phyloP scores from a whole-genome alignment of 305 asterid species.

The Fraxinus angustifolia region DNA sequence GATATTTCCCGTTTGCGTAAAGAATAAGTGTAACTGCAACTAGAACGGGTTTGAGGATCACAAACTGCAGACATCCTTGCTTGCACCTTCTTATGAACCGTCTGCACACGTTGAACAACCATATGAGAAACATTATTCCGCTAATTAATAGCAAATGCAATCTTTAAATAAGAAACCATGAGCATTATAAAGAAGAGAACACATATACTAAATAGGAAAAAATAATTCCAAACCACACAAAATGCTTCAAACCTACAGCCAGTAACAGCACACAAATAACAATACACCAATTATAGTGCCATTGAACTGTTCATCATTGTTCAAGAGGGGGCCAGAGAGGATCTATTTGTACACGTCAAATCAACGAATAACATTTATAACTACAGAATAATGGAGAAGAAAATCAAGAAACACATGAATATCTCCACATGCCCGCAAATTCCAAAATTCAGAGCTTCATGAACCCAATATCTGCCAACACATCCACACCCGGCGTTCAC shows the following conservation, averaged over 20 bases:
- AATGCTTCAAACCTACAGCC: not conserved
- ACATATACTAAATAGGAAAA: not conserved
- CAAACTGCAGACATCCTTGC: slow-evolving; percentile 96
- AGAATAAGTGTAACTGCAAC: slow-evolving; percentile 74
- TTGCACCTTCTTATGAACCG: slow-evolving; percentile 96
- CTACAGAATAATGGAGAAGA: not conserved
- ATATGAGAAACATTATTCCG: slow-evolving; percentile 12
- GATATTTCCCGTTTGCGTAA: slow-evolving; percentile 83
- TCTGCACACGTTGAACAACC: slow-evolving; percentile 49
- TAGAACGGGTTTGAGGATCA: slow-evolving; percentile 87
- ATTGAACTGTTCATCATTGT: not conserved
- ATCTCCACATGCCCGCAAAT: not conserved
- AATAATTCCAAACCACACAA: not conserved
- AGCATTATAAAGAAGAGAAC: not conserved
- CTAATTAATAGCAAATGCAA: slow-evolving; percentile 15
- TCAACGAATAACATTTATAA: slow-evolving; percentile 2
- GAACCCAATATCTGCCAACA: slow-evolving; percentile 13
- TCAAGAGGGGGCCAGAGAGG: not conserved
- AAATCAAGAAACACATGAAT: not conserved
- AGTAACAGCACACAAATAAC: not conserved
- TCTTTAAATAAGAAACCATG: not conserved
- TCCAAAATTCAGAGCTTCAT: not conserved
- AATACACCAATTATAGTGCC: not conserved
- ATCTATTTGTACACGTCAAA: not conserved
- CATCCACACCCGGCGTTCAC: slow-evolving; percentile 15